phyloP scores from a whole-genome alignment of 768 basidiomycete species.

The Clathrus columnatus region DNA sequence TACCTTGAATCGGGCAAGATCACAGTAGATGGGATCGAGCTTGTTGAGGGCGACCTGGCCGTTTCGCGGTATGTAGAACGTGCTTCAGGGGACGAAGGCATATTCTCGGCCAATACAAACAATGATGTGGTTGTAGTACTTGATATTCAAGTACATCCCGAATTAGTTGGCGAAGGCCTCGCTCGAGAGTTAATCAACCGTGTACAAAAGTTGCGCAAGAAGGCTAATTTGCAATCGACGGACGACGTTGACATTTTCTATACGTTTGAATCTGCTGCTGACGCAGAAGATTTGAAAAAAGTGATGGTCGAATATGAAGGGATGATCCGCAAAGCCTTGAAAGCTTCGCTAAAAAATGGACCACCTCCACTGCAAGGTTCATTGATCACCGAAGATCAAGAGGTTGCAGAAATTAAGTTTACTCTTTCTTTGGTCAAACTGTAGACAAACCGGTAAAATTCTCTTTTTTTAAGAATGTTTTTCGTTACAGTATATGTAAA shows the following conservation, averaged over 20 bases:
- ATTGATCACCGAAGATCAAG: slow-evolving; percentile 81
- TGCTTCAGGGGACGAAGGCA: slow-evolving; percentile 37
- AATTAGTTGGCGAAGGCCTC: slow-evolving; percentile 81
- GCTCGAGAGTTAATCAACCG: slow-evolving; percentile 87
- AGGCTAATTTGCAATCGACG: slow-evolving; percentile 89
- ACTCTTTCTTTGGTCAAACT: slow-evolving; percentile 53
- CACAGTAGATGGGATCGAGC: slow-evolving; percentile 80
- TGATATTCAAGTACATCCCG: slow-evolving; percentile 80
- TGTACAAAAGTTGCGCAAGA: slow-evolving; percentile 91
- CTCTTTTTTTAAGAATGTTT: too few species aligned
- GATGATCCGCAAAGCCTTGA: slow-evolving; percentile 63
- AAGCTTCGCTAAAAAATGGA: slow-evolving; percentile 57
- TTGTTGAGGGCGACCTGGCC: slow-evolving; percentile 83
- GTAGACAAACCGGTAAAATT: slow-evolving; percentile 21
- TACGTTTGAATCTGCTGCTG: slow-evolving; percentile 59
- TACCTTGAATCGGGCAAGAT: slow-evolving; percentile 72
- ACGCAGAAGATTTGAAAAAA: slow-evolving; percentile 45
- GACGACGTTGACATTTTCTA: slow-evolving; percentile 91
- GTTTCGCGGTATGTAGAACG: slow-evolving; percentile 89
- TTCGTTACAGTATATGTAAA: too few species aligned
- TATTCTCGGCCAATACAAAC: slow-evolving; percentile 73
- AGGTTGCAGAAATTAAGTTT: slow-evolving; percentile 74
- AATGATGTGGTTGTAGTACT: slow-evolving; percentile 92
- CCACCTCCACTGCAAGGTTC: slow-evolving; percentile 40
- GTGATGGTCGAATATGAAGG: slow-evolving; percentile 63